phyloP scores from a whole-genome alignment of 257 asterid genomes.

The Paulownia fortunei region DNA sequence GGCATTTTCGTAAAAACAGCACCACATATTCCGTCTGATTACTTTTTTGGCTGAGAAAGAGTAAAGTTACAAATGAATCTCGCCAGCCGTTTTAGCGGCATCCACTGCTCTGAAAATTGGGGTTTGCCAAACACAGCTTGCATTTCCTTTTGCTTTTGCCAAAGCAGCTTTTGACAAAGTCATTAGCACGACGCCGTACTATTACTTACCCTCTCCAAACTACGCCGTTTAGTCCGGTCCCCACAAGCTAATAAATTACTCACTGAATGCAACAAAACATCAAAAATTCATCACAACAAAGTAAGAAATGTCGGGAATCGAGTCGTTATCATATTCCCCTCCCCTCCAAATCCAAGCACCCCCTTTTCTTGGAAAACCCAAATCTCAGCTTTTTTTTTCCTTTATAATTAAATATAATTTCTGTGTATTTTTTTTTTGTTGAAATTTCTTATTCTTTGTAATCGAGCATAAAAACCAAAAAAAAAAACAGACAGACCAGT shows the following conservation, averaged over 20 bases:
- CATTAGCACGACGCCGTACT: constrained; percentile 32
- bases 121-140: constrained; percentile 25
- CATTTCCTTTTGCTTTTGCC: constrained; percentile 36
- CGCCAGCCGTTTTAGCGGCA: constrained; percentile 18
- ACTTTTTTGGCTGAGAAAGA: constrained; percentile 24
- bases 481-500: constrained; percentile 27
- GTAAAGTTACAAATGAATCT: constrained; percentile 25
- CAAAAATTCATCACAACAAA: constrained; percentile 20
- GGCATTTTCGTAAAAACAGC: constrained; percentile 16
- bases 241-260: neutral
- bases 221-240: constrained; percentile 13
- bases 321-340: constrained; percentile 36
- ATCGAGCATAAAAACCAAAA: constrained; percentile 13
- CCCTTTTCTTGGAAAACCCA: constrained; percentile 62
- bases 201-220: neutral
- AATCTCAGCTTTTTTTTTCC: constrained; percentile 28
- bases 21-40: constrained; percentile 17
- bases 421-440: neutral
- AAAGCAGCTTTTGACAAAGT: constrained; percentile 34
- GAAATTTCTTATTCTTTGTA: constrained; percentile 17
- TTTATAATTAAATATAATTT: neutral
- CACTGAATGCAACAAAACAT: constrained; percentile 20
- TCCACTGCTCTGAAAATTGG: constrained; percentile 6
- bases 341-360: constrained; percentile 71
- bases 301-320: constrained; percentile 52